A percentile compares a stretch with the other conserved stretches of the same genome.
phyloP scores from a whole-genome alignment of 2,329 filamentous ascomycete species.

The Clarireedia homoeocarpa region DNA sequence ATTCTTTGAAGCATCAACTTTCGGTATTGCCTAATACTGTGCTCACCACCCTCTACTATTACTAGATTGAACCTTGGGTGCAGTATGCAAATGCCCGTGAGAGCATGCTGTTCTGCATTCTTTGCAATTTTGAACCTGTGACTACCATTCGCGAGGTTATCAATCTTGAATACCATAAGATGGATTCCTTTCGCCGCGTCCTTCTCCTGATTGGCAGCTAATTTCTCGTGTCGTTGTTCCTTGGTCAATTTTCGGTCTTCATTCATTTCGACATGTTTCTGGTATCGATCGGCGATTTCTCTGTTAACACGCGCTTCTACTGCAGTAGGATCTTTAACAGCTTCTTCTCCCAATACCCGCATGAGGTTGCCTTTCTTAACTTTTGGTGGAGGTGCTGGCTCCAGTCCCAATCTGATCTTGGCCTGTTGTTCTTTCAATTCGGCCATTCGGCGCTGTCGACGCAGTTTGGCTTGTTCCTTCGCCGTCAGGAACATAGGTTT shows the following conservation, averaged over 20 bases:
- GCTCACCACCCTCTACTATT: conserved; percentile 82
- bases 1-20: conserved; percentile 92
- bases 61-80: conserved; percentile 84
- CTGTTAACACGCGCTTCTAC: conserved; percentile 90
- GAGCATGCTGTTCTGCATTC: conserved; percentile 81
- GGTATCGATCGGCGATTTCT: conserved; percentile 80
- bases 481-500: conserved; percentile 91
- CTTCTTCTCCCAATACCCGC: conserved; percentile 80
- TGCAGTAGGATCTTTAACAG: conserved; percentile 92
- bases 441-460: conserved; percentile 82
- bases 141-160: conserved; percentile 82
- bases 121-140: conserved; percentile 89
- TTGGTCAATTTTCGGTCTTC: conserved; percentile 82
- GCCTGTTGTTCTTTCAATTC: conserved; percentile 94
- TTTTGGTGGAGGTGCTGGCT: conserved; percentile 86
- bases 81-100: conserved; percentile 88
- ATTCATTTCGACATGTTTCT: conserved; percentile 71
- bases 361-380: conserved; percentile 97
- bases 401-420: conserved; percentile 85
- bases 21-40: conserved; percentile 77
- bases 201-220: conserved; percentile 72
- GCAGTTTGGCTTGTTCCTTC: conserved; percentile 85
- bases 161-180: conserved; percentile 82
- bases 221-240: conserved; percentile 78
- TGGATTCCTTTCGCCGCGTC: conserved; percentile 83